These are phyloP conservation scores for Cercospora sp. DNA, from an alignment of 2,329 filamentous ascomycete genomes.

Conservation along the genomic window DNA sequence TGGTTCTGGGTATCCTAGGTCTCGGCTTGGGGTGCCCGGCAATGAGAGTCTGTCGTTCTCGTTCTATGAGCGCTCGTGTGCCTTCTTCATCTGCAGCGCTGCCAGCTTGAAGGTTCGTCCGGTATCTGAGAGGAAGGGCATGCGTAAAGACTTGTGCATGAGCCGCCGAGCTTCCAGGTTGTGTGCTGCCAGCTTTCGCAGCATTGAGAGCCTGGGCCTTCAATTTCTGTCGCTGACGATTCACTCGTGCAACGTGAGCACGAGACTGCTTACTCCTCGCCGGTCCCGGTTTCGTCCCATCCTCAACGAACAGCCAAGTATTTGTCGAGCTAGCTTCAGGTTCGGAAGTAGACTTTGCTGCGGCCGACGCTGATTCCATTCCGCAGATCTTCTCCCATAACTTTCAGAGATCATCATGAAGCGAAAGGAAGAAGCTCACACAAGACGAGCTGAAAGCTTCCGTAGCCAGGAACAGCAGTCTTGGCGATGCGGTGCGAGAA, in stretches of 20 bases:
- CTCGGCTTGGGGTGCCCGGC: neutral
- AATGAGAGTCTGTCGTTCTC: neutral
- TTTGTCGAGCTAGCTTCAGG: neutral
- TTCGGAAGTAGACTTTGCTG: neutral
- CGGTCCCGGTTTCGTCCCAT: conserved; percentile 7
- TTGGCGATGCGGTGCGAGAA: neutral
- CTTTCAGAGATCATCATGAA: neutral
- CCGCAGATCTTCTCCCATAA: neutral
- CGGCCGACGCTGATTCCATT: neutral
- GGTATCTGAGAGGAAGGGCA: neutral
- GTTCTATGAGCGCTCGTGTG: neutral
- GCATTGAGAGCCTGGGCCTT: conserved; percentile 7
- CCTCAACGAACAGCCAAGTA: conserved; percentile 20
- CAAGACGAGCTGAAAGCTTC: neutral
- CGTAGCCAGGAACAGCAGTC: neutral
- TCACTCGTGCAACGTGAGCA: conserved; percentile 24
- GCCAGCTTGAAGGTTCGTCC: neutral
- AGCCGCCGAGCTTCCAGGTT: neutral
- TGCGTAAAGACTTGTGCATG: neutral
- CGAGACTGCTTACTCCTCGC: conserved; percentile 20
- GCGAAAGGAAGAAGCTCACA: neutral
- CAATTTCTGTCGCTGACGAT: conserved; percentile 19
- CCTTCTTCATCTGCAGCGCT: neutral
- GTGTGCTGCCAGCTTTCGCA: neutral
- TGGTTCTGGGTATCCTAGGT: conserved; percentile 1